Conservation (phyloP, 2,329 filamentous ascomycete species). For the Sporothrix pseudoabietina region DNA sequence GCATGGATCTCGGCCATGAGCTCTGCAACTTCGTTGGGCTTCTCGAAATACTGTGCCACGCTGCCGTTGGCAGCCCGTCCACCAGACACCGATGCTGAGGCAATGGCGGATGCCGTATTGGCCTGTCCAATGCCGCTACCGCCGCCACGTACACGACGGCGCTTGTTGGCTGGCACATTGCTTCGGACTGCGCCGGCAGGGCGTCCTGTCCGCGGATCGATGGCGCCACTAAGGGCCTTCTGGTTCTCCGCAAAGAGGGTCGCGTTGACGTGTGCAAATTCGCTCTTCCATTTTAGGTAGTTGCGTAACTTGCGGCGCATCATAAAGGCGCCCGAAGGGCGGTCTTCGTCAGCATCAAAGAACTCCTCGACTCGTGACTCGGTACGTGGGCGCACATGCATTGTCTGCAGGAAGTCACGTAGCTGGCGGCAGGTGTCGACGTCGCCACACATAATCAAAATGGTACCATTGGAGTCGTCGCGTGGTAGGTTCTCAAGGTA, state of each 20-base stretch:
- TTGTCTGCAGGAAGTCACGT: slow-evolving; percentile 86
- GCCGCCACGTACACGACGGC: slow-evolving; percentile 80
- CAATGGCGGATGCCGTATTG: slow-evolving; percentile 26
- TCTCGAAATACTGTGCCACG: slow-evolving; percentile 77
- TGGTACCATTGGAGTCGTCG: slow-evolving; percentile 87
- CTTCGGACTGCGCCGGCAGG: slow-evolving; percentile 52
- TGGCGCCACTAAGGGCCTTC: slow-evolving; percentile 69
- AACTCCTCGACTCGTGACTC: slow-evolving; percentile 51
- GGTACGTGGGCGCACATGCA: slow-evolving; percentile 69
- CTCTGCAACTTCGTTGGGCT: slow-evolving; percentile 76
- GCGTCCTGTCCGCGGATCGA: slow-evolving; percentile 54
- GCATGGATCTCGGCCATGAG: slow-evolving; percentile 81
- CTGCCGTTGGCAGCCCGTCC: slow-evolving; percentile 72
- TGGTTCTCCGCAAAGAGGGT: slow-evolving; percentile 79
- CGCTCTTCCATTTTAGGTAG: slow-evolving; percentile 87
- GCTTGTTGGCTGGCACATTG: slow-evolving; percentile 78
- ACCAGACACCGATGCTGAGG: slow-evolving; percentile 3
- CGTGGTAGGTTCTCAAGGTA: slow-evolving; percentile 74
- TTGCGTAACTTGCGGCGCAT: slow-evolving; percentile 84
- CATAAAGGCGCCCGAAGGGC: slow-evolving; percentile 79
- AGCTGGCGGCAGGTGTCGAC: slow-evolving; percentile 83
- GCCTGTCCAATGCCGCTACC: slow-evolving; percentile 58
- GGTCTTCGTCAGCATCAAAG: slow-evolving; percentile 57
- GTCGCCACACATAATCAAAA: slow-evolving; percentile 94
- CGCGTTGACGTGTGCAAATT: slow-evolving; percentile 82